Conservation (phyloP, 2,329 filamentous ascomycete species). For the Fusarium cicatricum region DNA sequence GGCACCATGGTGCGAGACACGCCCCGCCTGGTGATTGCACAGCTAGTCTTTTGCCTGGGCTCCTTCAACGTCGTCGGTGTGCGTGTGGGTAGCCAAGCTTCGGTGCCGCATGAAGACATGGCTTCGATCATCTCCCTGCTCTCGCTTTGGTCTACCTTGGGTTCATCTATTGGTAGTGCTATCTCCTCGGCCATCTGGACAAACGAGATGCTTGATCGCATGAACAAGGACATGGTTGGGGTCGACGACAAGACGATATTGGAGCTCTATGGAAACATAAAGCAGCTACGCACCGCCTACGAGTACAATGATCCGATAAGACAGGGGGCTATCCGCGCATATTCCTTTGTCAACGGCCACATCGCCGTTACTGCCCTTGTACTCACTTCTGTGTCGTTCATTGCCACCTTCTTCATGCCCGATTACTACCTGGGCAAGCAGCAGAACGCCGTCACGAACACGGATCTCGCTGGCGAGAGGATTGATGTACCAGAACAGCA, state of each 20-base stretch:
- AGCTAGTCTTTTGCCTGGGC: constrained; percentile 50
- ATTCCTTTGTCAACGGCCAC: constrained; percentile 45
- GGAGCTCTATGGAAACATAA: constrained; percentile 48
- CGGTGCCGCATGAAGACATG: constrained; percentile 53
- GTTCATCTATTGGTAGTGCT: constrained; percentile 50
- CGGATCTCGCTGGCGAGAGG: constrained; percentile 43
- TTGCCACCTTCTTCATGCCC: constrained; percentile 52
- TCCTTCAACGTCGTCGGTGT: constrained; percentile 51
- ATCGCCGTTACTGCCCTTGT: constrained; percentile 46
- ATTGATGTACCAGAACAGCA: constrained; percentile 35
- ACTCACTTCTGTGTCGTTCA: constrained; percentile 44
- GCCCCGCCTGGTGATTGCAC: constrained; percentile 45
- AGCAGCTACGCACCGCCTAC: constrained; percentile 45
- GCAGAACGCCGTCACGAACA: constrained; percentile 48
- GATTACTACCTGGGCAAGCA: constrained; percentile 50
- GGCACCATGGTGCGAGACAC: constrained; percentile 47
- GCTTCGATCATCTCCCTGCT: constrained; percentile 50
- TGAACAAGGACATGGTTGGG: constrained; percentile 44
- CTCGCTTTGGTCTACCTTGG: constrained; percentile 51
- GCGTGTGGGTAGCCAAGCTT: constrained; percentile 51
- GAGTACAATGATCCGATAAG: constrained; percentile 46
- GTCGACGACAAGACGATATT: constrained; percentile 37
- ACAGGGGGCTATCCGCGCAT: constrained; percentile 50
- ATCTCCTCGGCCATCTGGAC: constrained; percentile 51
- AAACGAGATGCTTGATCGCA: constrained; percentile 47